phyloP scores from a whole-genome alignment of 495 filamentous ascomycete genomes.

The Aspergillus bridgeri region DNA sequence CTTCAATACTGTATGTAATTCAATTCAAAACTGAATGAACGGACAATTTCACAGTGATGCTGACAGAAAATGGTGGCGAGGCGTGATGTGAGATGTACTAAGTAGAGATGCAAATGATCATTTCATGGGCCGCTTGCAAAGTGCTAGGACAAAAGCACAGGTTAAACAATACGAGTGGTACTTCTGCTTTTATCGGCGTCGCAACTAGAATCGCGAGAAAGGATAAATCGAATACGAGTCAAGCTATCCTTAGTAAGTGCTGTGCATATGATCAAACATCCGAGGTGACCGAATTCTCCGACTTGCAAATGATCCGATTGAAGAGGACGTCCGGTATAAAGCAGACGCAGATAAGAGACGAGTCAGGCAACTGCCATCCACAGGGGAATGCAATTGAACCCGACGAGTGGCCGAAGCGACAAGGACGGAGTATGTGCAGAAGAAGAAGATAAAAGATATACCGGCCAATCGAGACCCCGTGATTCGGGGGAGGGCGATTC shows the following conservation, averaged over 20 bases:
- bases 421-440: not conserved
- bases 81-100: not conserved
- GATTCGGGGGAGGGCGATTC: constrained; percentile 4
- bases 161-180: not conserved
- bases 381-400: not conserved
- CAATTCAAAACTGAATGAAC: not conserved
- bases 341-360: not conserved
- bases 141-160: not conserved
- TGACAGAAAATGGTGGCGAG: not conserved
- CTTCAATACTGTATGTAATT: not conserved
- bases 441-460: not conserved
- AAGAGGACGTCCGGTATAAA: not conserved
- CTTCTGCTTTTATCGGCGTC: not conserved
- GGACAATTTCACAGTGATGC: not conserved
- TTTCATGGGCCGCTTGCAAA: not conserved
- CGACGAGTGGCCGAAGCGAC: constrained; percentile 1
- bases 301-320: not conserved
- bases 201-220: not conserved
- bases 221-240: not conserved
- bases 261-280: not conserved
- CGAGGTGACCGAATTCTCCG: not conserved
- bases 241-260: not conserved
- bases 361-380: constrained; percentile 7
- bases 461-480: constrained; percentile 5
- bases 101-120: not conserved